A percentile compares a stretch with the other conserved stretches of the same genome.
These are phyloP conservation scores for Uronychia binucleata DNA, from an alignment of 73 alveolate genomes.

Conservation along the genomic window DNA sequence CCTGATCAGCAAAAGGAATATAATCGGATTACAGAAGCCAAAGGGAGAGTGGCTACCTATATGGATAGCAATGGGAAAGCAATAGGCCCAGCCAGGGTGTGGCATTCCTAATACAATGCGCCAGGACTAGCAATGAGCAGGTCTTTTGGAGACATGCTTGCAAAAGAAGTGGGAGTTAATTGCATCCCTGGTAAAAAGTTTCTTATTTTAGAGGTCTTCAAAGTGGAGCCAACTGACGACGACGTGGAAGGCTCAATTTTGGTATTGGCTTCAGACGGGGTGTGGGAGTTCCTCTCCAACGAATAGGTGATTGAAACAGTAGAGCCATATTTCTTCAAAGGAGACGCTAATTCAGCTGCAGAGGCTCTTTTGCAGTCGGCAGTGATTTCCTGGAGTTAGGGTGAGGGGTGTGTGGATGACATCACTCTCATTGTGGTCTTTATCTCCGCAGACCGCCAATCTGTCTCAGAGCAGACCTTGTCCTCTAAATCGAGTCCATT, in stretches of 20 bases:
- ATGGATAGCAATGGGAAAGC: conserved; percentile 17
- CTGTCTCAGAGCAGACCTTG: too few relatives aligned
- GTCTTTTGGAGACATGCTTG: conserved; percentile 63
- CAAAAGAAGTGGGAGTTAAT: conserved; percentile 59
- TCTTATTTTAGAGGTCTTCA: not conserved
- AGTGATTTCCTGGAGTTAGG: conserved; percentile 19
- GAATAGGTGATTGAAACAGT: conserved; percentile 28
- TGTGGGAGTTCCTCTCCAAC: conserved; percentile 59
- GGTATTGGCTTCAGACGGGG: conserved; percentile 67
- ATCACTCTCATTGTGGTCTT: conserved; percentile 32
- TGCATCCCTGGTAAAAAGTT: conserved; percentile 28
- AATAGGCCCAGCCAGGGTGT: conserved; percentile 65
- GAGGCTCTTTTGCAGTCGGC: not conserved
- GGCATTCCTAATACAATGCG: conserved; percentile 46
- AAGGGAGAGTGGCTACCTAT: conserved; percentile 50
- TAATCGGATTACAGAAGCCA: conserved; percentile 24
- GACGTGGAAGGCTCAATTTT: conserved; percentile 22
- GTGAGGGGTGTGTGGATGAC: conserved; percentile 43
- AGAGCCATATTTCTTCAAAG: conserved; percentile 18
- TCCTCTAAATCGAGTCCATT: too few relatives aligned
- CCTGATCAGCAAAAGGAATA: conserved; percentile 61
- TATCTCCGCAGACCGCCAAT: too few relatives aligned
- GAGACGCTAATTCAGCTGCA: conserved; percentile 34
- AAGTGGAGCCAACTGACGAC: not conserved
- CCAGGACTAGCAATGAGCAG: conserved; percentile 75